Conservation (phyloP, 257 asterid species). For the Salvia hispanica region DNA sequence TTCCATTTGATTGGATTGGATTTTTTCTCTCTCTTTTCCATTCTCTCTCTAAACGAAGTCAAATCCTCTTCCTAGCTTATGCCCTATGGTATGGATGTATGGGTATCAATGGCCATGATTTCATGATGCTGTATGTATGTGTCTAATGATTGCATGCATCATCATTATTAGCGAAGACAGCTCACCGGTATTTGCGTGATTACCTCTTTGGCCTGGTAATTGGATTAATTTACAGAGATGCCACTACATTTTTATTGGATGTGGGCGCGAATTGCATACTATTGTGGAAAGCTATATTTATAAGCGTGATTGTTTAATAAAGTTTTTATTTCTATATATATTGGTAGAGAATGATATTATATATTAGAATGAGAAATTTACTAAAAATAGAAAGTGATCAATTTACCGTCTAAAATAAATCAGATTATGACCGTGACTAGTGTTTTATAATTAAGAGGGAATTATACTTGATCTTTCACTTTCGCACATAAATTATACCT, state of each 20-base stretch:
- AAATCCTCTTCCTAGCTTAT: conserved; percentile 31
- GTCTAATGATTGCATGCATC: conserved; percentile 31
- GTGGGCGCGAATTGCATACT: conserved; percentile 1
- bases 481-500: too few species aligned
- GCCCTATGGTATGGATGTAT: neutral
- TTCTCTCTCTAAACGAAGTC: conserved; percentile 43
- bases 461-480: too few species aligned
- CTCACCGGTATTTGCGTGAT: conserved; percentile 1
- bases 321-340: too few species aligned
- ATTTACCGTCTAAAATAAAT: too few species aligned
- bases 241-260: conserved; percentile 28
- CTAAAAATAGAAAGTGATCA: too few species aligned
- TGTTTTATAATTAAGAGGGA: too few species aligned
- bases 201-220: neutral
- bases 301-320: too few species aligned
- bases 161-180: conserved; percentile 34
- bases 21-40: conserved; percentile 40
- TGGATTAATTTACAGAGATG: conserved; percentile 11
- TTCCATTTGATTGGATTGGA: conserved; percentile 54
- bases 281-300: conserved; percentile 1
- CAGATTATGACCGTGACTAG: too few species aligned
- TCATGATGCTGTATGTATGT: conserved; percentile 7
- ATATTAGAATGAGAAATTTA: too few species aligned
- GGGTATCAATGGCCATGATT: neutral
- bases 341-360: too few species aligned